These are phyloP conservation scores for Zymoseptoria tritici DNA, from an alignment of 2,329 filamentous ascomycete species.

Conservation along the genomic window DNA sequence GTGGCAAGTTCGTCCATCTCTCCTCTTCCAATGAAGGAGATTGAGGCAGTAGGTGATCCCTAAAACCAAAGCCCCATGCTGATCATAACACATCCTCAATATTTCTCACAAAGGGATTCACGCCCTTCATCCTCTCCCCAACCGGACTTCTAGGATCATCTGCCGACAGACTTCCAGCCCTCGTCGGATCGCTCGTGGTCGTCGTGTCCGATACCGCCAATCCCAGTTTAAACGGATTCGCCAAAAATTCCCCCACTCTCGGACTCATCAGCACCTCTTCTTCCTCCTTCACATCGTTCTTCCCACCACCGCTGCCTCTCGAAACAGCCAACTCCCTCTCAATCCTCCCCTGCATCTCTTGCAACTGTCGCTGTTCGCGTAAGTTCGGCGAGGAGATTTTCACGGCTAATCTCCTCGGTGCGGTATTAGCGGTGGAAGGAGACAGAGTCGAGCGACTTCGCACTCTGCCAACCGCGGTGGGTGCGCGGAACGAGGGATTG, in stretches of 20 bases:
- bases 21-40: too few species aligned
- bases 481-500: constrained; percentile 7
- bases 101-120: constrained; percentile 66
- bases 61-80: too few species aligned
- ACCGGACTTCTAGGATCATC: constrained; percentile 63
- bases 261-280: constrained; percentile 57
- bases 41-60: too few species aligned
- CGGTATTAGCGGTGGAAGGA: not conserved
- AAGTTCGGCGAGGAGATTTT: constrained; percentile 30
- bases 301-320: not conserved
- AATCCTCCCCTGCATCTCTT: constrained; percentile 27
- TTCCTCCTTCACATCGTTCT: not conserved
- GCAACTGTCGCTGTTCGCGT: constrained; percentile 28
- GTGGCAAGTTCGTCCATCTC: too few species aligned
- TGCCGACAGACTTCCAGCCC: not conserved
- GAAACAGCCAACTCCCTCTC: constrained; percentile 19
- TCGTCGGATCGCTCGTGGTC: constrained; percentile 40
- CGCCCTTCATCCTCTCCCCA: constrained; percentile 52
- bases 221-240: constrained; percentile 51
- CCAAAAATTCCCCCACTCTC: constrained; percentile 64
- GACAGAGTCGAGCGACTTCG: not conserved
- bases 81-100: constrained; percentile 72
- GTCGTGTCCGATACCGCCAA: constrained; percentile 49
- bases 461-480: not conserved
- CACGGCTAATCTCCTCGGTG: constrained; percentile 12